Evolutionary conservation across 164 flowering plant species (phyloP), one percentile per base, ranked within the genome.

Genomic region (Chloranthus sessilifolius): DNA sequence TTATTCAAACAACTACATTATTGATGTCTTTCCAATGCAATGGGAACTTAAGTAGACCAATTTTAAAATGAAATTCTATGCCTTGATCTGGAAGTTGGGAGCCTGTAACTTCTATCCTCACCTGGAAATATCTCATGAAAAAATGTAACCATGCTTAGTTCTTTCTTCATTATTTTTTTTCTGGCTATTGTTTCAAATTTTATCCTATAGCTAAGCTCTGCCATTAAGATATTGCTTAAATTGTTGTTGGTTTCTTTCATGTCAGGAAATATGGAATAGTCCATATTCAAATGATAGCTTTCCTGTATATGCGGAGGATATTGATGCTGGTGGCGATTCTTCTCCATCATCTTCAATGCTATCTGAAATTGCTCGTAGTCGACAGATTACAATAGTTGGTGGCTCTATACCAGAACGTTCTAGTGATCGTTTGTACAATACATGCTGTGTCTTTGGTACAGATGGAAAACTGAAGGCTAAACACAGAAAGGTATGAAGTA

Each of bases 221-320:
- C n/a, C n/a, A n/a, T n/a, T n/a, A n/a, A n/a, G n/a, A n/a, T n/a
- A n/a, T n/a, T n/a, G n/a, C n/a, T n/a, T n/a, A n/a, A n/a, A n/a
- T n/a, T n/a, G n/a, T 1, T 43, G 38, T 22, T 41, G 14, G 7
- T 48, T 15, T 30, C 22, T 60, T 11, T 34, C 3, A 25, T 53
- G 27, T 56, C 45, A 92, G 98, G 98, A 92, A 77, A 92, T 92
- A 59, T 92, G 98, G 98, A 92, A 92, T 39, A 69, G 96, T 62
- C 96, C 96, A 28, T 92, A 92, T 70, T 92, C 98, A 61, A 83
- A 85, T 75, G 95, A 83, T 47, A 79, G 95, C 76, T 92, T 92
- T 62, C 94, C 98, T 14, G 76, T 73, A 15, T 92, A 82, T 69
- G 96, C 96, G 21, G 98, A 92, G 65, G 96, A 85, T 36, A 88